These are phyloP conservation scores for Tripterygium wilfordii DNA, from an alignment of 177 flowering plant genomes.

Conservation along the genomic window DNA sequence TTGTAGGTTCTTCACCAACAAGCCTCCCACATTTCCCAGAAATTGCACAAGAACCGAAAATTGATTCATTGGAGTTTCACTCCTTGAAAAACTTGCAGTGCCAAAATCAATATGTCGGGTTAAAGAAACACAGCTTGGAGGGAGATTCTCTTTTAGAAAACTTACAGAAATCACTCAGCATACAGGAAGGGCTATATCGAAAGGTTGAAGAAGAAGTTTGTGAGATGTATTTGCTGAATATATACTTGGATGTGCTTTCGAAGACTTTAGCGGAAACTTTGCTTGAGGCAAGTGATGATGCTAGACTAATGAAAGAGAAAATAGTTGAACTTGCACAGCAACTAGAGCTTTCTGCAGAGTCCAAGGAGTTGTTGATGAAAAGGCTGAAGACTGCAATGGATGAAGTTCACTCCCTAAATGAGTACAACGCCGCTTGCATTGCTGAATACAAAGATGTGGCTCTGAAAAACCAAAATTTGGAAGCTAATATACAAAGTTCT, in stretches of 20 bases:
- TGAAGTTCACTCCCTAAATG: conserved; percentile 41
- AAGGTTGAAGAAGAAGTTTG: conserved; percentile 67
- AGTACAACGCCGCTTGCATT: conserved; percentile 35
- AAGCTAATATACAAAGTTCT: conserved; percentile 37
- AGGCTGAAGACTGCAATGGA: conserved; percentile 58
- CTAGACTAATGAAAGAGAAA: conserved; percentile 34
- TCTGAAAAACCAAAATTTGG: conserved; percentile 44
- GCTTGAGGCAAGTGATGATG: conserved; percentile 43
- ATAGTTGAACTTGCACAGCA: conserved; percentile 34
- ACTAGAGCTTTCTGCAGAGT: conserved; percentile 45
- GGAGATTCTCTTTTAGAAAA: conserved; percentile 45
- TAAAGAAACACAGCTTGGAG: conserved; percentile 30
- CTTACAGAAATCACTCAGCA: conserved; percentile 42
- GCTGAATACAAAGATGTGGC: conserved; percentile 44
- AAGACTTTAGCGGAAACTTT: conserved; percentile 46
- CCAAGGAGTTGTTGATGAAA: conserved; percentile 44
- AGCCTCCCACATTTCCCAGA: conserved; percentile 18
- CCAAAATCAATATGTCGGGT: conserved; percentile 24
- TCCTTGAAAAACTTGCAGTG: conserved; percentile 11
- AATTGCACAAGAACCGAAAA: conserved; percentile 9
- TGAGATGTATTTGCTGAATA: conserved; percentile 47
- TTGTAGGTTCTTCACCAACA: conserved; percentile 46
- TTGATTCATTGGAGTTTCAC: conserved; percentile 18
- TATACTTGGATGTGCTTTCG: conserved; percentile 61
- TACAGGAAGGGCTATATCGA: conserved; percentile 58